Conservation (phyloP, 208 protist genomes). For the Leishmania turanica region DNA sequence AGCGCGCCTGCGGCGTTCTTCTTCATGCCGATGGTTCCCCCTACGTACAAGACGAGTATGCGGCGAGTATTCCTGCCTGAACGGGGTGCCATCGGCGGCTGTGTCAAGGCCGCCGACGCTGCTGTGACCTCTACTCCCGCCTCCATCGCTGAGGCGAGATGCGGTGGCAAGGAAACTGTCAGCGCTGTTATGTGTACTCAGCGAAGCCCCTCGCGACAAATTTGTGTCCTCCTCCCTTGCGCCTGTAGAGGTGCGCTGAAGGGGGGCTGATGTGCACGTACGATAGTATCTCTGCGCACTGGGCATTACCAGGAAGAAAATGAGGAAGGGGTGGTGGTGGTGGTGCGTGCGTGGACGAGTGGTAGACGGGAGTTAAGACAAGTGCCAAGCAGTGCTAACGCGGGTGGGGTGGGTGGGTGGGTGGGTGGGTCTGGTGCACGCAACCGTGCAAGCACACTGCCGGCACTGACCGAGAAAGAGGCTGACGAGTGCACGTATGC, state of each 20-base stretch:
- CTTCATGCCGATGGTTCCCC: constrained; percentile 92
- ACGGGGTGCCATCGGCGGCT: not conserved
- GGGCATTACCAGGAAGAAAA: not conserved
- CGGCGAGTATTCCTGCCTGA: constrained; percentile 12
- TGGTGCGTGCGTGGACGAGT: not conserved
- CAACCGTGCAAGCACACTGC: not conserved
- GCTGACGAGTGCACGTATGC: not conserved
- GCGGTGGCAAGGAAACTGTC: not conserved
- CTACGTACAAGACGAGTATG: constrained; percentile 86
- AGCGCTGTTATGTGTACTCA: not conserved
- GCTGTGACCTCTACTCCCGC: not conserved
- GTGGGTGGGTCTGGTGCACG: not conserved
- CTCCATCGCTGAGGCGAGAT: not conserved
- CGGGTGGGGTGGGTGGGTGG: not conserved
- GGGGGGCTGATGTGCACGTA: not conserved
- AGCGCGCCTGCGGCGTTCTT: constrained; percentile 64
- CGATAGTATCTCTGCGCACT: not conserved
- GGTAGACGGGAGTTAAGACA: not conserved
- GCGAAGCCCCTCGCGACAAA: not conserved
- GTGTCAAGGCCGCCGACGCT: not conserved
- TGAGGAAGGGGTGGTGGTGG: not conserved
- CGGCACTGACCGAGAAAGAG: not conserved
- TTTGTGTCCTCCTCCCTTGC: not conserved
- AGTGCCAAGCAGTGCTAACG: not conserved
- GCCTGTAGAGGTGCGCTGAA: not conserved